Base-by-base conservation (phyloP, 257 asterid genomes). In the Leptodermis oblonga region DNA sequence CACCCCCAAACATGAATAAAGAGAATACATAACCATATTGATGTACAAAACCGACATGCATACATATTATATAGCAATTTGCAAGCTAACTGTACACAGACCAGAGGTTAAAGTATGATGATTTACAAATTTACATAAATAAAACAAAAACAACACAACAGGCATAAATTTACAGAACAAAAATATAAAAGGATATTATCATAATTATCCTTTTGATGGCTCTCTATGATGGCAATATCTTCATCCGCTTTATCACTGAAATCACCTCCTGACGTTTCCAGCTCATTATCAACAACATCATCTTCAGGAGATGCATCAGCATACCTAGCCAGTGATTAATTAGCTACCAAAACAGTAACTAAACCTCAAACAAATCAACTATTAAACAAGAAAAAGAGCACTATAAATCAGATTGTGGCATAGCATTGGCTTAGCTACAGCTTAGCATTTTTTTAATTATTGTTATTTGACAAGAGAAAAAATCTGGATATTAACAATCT, bases 281-380 rank as follows among this genome's bases (percentile, higher is more conserved):
- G 74, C 58, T 49, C 85, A 70, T 60, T 69, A 48, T 71, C 86
- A 25, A 65, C 49, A 49, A 82, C 49, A 78, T 83, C 94, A 72
- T 88, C 96, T 65, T 80, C 95, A 56, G 95, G 81, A 65, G 92
- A 85, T 46, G 67, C 74, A 76, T 87, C 97, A 65, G 83, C 82
- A 82, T 87, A 91, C 74, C 97, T 89, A 86, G 75, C 60, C 13
- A 39, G 49, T 58, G 43, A 53, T 58, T 39, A 9, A 36, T 76
- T 51, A 66, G 75, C 36, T n/a, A 26, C 39, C 73, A 70, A 25
- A 46, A 37, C 43, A 15, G 23, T 14, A 54, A 26, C 56, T 33
- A 39, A 53, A 25, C 23, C 41, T 52, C 67, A 52, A 51, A 42
- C 7, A 42, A 39, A 30, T 68, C 34, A 42, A 60, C 33, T 31